phyloP scores from a whole-genome alignment of 192 early-diverging fungal species.

The Mortierella hygrophila region DNA sequence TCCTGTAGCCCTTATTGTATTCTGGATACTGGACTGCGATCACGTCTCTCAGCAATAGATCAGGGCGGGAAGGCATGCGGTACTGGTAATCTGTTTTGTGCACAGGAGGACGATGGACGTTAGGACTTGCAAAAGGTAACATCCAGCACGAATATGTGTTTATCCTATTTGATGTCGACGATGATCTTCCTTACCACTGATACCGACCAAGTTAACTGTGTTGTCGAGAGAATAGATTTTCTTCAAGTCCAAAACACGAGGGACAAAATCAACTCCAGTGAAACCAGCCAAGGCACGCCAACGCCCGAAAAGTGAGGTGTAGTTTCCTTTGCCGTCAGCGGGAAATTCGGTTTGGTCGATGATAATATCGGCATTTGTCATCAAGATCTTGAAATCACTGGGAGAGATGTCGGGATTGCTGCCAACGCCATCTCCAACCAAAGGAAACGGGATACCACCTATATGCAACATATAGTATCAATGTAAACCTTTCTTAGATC shows the following conservation, averaged over 20 bases:
- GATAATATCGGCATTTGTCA: constrained; percentile 27
- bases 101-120: background rate
- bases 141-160: too few species aligned
- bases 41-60: constrained; percentile 59
- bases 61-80: constrained; percentile 57
- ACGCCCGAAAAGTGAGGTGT: background rate
- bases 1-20: constrained; percentile 14
- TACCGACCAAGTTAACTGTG: background rate
- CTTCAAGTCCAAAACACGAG: background rate
- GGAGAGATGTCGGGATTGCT: background rate
- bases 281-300: constrained; percentile 20
- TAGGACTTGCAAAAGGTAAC: background rate
- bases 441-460: constrained; percentile 41
- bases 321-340: background rate
- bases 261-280: background rate
- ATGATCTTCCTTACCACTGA: constrained; percentile 23
- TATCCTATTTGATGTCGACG: too few species aligned
- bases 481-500: background rate
- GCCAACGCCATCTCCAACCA: constrained; percentile 4
- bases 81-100: constrained; percentile 53
- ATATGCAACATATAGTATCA: background rate
- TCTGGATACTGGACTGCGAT: constrained; percentile 56
- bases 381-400: constrained; percentile 23
- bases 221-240: constrained; percentile 27
- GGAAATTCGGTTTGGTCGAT: constrained; percentile 37